Evolutionary conservation across 2,329 filamentous ascomycete genomes (phyloP), one percentile per base, ranked within the genome.

Genomic region (Periconia sp.): DNA sequence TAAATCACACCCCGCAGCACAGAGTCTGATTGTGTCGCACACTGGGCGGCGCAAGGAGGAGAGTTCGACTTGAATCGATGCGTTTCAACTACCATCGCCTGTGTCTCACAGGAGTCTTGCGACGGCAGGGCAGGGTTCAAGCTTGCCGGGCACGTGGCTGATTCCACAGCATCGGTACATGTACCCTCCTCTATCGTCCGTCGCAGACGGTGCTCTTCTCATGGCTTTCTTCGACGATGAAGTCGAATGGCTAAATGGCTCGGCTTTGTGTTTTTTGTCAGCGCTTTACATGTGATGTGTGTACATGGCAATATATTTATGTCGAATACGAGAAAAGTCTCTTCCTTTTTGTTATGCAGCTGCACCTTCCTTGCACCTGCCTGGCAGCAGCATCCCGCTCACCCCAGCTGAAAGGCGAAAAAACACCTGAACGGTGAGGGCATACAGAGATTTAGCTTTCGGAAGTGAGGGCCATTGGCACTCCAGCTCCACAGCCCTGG

Each of bases 71-170:
- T 56, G 51, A 55, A 51, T 18, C 41, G 33, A 46, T 45, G 45
- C 55, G 58, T 63, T 63, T 61, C 58, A 60, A 55, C 49, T 47
- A 49, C 52, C 55, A 60, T 60, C 55, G 57, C 47, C 30, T n/a
- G 51, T 49, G 59, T 53, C 55, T 60, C 50, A 60, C 53, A 45
- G 31, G 50, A 52, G 13, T 10, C 41, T 17, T 10, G 17, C 13
- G 6, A 17, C 19, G 9, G 17, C 37, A 30, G n/a, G 30, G 54
- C 60, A 63, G 53, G 59, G 57, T 52, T 58, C 20, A 53, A 49
- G 47, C 61, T 55, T 57, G 55, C 47, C 23, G 20, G 14, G 56
- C 62, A 65, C 62, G 62, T 65, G 62, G 51, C 31, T 41, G 52
- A 51, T 46, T 51, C 56, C 55, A 33, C 23, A 20, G 35, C 42